phyloP scores from a whole-genome alignment of 1,284 basidiomycete species.

The Papiliotrema terrestris region DNA sequence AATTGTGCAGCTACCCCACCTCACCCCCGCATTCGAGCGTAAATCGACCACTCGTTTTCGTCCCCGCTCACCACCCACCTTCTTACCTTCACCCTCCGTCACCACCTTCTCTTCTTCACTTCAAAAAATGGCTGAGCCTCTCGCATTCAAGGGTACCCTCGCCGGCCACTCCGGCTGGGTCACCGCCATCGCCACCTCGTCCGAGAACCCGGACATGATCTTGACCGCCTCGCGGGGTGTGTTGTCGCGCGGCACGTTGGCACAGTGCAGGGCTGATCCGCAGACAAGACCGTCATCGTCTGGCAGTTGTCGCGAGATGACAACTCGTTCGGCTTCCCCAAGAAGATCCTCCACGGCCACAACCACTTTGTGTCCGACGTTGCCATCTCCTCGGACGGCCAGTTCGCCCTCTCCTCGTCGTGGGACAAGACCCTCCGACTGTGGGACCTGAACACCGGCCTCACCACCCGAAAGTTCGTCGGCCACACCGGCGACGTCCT shows the following conservation, averaged over 20 bases:
- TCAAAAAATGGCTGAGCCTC: slow-evolving; percentile 68
- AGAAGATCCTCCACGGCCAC: slow-evolving; percentile 96
- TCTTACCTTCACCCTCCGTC: neutral
- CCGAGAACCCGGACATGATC: slow-evolving; percentile 96
- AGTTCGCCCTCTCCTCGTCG: slow-evolving; percentile 98
- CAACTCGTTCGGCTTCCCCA: slow-evolving; percentile 82
- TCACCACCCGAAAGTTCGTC: slow-evolving; percentile 93
- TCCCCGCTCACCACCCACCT: neutral
- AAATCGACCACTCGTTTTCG: no score
- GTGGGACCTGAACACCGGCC: slow-evolving; percentile 96
- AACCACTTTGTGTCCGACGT: slow-evolving; percentile 99
- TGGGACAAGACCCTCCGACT: slow-evolving; percentile 99
- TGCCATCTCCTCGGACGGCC: slow-evolving; percentile 96
- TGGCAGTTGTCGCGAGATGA: slow-evolving; percentile 99
- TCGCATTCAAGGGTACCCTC: slow-evolving; percentile 88
- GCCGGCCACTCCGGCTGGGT: slow-evolving; percentile 96
- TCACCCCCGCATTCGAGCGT: slow-evolving; percentile 2
- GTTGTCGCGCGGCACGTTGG: slow-evolving; percentile 25
- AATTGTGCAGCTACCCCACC: neutral
- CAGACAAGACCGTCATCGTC: slow-evolving; percentile 99
- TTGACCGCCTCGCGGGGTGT: slow-evolving; percentile 93
- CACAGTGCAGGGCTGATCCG: slow-evolving; percentile 17
- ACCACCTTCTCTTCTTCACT: neutral
- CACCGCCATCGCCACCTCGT: slow-evolving; percentile 92
- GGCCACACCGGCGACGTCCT: slow-evolving; percentile 98